Base-by-base conservation (phyloP, 352 stramenopile genomes). In the Stephanocyclus meneghinianus region DNA sequence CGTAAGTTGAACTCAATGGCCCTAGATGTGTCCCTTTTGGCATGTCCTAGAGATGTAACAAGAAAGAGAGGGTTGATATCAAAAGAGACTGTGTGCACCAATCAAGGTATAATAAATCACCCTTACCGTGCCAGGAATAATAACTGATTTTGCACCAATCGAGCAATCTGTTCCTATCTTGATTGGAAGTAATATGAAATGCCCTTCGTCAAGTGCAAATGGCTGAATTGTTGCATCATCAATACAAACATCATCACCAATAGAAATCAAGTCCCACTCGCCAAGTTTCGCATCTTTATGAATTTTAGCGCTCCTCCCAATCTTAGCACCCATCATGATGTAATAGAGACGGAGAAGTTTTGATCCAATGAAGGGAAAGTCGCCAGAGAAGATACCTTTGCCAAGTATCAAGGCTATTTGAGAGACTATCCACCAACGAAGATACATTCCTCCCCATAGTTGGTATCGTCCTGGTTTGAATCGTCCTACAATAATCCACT, bases 351-450 rank as follows among this genome's bases (percentile, higher is more conserved):
- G 64, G 16, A 90, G 37, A 35, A 78, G 42, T 29, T 68, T 80
- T 4, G 51, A 79, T 47, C 80, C 80, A 47, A 61, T 87, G 0
- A 87, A 47, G 11, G 51, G 51, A 60, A 60, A 60, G 16, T 60
- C 51, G 32, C 51, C 26, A 13, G 10, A 60, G 26, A 60, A 60
- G 10, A 60, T 35, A 15, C 84, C 84, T 45, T 63, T 57, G 44
- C 78, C 77, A 75, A 84, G 71, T 13, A 90, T 67, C 63, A 81
- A 85, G 1, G 71, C 35, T 30, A 80, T 81, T 37, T 83, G 40
- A 67, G 88, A 79, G 0, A 87, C 75, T 71, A 87, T 76, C 85
- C 85, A 90, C 85, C 85, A 90, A 47, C 85, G 65, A 18, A 90
- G 59, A 72, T 90, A 90, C 55, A 87, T 84, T 9, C 53, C 61